Percentiles rank a stretch among this genome's conserved stretches.
Evolutionary conservation across 768 basidiomycete species (phyloP).

Genomic region (Pleurotus platypus): DNA sequence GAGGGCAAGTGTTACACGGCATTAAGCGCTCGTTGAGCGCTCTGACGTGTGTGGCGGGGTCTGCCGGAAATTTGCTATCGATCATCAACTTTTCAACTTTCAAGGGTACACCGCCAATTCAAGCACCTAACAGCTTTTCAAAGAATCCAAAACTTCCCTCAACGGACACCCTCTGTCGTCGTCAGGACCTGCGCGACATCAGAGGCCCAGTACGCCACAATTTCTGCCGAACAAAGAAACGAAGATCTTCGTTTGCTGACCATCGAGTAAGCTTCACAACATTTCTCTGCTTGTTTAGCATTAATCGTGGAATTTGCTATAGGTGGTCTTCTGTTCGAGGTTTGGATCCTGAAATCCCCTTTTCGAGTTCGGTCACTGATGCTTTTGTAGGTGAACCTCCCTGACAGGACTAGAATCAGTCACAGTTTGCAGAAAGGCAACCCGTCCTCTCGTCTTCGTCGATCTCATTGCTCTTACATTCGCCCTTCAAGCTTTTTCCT

Average conservation of each 20-base stretch:
- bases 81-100: neutral
- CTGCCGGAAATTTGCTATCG: neutral
- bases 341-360: slow-evolving; percentile 22
- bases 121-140: neutral
- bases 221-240: slow-evolving; percentile 77
- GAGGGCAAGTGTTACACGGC: too few relatives aligned
- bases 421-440: neutral
- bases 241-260: slow-evolving; percentile 79
- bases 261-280: slow-evolving; percentile 54
- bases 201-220: slow-evolving; percentile 44
- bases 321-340: slow-evolving; percentile 84
- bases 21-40: neutral
- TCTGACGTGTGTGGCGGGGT: neutral
- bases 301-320: slow-evolving; percentile 12
- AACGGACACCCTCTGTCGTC: slow-evolving; percentile 17
- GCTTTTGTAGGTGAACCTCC: slow-evolving; percentile 69
- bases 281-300: slow-evolving; percentile 13
- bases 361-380: slow-evolving; percentile 14
- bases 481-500: slow-evolving; percentile 57
- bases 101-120: neutral
- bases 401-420: slow-evolving; percentile 41
- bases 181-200: slow-evolving; percentile 29
- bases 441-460: slow-evolving; percentile 15
- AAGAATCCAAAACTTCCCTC: neutral
- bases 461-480: slow-evolving; percentile 15